phyloP scores from a whole-genome alignment of 345 rosid species.

The Toxicodendron radicans region DNA sequence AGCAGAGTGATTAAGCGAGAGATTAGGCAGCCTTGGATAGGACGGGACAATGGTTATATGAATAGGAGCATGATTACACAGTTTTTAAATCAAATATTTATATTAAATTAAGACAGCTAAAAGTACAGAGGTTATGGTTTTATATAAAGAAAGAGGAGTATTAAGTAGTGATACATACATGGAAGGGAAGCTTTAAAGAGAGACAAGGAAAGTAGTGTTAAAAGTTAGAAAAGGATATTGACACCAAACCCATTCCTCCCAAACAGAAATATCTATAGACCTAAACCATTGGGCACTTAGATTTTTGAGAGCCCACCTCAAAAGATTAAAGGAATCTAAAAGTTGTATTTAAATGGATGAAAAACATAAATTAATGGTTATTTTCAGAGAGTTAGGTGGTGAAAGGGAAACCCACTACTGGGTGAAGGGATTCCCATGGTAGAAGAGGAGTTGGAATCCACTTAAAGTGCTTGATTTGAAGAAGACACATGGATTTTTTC shows the following conservation, averaged over 20 bases:
- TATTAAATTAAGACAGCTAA: constrained; percentile 17
- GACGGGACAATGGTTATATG: constrained; percentile 17
- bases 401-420: constrained; percentile 78
- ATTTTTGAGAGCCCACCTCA: constrained; percentile 63
- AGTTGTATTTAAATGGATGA: constrained; percentile 30
- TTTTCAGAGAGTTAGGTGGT: constrained; percentile 75
- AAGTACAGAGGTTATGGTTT: constrained; percentile 8
- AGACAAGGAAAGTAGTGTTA: neutral
- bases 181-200: too few relatives aligned
- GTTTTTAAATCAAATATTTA: neutral
- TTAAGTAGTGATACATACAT: neutral
- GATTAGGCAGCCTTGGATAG: constrained; percentile 20
- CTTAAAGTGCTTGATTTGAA: constrained; percentile 59
- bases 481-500: constrained; percentile 35
- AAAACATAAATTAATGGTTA: constrained; percentile 33
- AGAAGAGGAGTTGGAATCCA: constrained; percentile 97
- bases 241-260: constrained; percentile 31
- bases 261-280: constrained; percentile 29
- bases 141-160: neutral
- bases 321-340: constrained; percentile 37
- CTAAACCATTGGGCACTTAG: constrained; percentile 47
- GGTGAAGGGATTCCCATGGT: constrained; percentile 53
- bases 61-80: neutral
- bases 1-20: constrained; percentile 1
- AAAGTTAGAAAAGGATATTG: neutral